phyloP scores from a whole-genome alignment of 2,329 filamentous ascomycete species.

The Neopestalotiopsis rosae region DNA sequence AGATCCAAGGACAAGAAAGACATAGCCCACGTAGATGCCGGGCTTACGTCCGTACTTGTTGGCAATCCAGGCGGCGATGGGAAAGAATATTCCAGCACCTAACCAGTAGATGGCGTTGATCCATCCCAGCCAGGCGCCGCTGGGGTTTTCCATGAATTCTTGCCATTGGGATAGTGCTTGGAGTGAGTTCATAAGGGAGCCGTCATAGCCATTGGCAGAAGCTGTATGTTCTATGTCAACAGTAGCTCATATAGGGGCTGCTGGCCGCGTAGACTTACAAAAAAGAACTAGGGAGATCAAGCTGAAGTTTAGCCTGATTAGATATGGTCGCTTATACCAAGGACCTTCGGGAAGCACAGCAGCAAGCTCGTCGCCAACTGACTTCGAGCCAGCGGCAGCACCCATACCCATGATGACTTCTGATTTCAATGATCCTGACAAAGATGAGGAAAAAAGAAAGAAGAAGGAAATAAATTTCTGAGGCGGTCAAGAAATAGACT shows the following conservation, averaged over 20 bases:
- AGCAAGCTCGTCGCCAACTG: conserved; percentile 13
- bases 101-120: conserved; percentile 37
- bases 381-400: conserved; percentile 3
- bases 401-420: conserved; percentile 5
- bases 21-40: conserved; percentile 37
- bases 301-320: conserved; percentile 5
- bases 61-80: conserved; percentile 35
- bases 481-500: not conserved
- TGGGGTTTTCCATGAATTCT: conserved; percentile 29
- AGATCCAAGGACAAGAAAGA: conserved; percentile 36
- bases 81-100: conserved; percentile 33
- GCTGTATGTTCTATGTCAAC: conserved; percentile 24
- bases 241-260: not conserved
- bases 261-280: conserved; percentile 17
- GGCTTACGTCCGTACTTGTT: conserved; percentile 41
- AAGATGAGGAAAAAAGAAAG: not conserved
- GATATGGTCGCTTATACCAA: conserved; percentile 10
- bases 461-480: not conserved
- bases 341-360: conserved; percentile 8
- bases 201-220: conserved; percentile 24
- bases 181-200: conserved; percentile 35
- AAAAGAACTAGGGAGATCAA: conserved; percentile 15
- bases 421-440: not conserved
- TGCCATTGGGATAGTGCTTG: conserved; percentile 38
- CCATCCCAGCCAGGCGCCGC: conserved; percentile 31